Evolutionary conservation across 306 rosid genomes (phyloP).

Genomic region (Lithocarpus polystachyus): DNA sequence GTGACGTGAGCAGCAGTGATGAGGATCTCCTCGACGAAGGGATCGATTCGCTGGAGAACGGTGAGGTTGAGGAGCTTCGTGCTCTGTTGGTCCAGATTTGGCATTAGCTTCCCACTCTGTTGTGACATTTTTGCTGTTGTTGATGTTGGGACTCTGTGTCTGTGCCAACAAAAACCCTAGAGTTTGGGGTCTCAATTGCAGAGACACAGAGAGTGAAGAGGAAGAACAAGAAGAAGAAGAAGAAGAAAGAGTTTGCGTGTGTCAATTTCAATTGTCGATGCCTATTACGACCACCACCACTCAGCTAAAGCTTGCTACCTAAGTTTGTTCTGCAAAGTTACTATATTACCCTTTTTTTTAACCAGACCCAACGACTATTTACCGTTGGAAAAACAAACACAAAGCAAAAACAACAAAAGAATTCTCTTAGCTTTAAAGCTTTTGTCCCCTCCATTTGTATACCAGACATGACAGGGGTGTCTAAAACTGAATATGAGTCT

Average conservation of each 20-base stretch:
- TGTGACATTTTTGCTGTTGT: slow-evolving; percentile 33
- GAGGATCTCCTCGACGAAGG: slow-evolving; percentile 57
- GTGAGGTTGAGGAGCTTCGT: slow-evolving; percentile 60
- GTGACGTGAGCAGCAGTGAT: slow-evolving; percentile 63
- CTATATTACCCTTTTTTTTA: too few relatives aligned
- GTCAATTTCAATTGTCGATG: too few relatives aligned
- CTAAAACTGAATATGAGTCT: too few relatives aligned
- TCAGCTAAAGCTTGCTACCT: too few relatives aligned
- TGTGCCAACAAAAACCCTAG: not conserved
- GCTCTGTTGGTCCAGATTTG: slow-evolving; percentile 57
- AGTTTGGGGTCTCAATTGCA: not conserved
- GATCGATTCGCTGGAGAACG: slow-evolving; percentile 59
- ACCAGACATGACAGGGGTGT: rapidly evolving
- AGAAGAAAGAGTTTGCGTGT: too few relatives aligned
- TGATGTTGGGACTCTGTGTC: not conserved
- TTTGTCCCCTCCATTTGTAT: too few relatives aligned
- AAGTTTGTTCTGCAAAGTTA: too few relatives aligned
- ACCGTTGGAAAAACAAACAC: too few relatives aligned
- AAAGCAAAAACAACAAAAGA: too few relatives aligned
- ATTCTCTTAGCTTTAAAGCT: too few relatives aligned
- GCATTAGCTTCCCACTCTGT: slow-evolving; percentile 53
- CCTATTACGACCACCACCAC: too few relatives aligned
- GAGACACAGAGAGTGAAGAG: not conserved
- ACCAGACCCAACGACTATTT: too few relatives aligned
- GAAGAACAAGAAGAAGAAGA: not conserved